phyloP scores from a whole-genome alignment of 2,329 filamentous ascomycete species.

The Phoma sp. region DNA sequence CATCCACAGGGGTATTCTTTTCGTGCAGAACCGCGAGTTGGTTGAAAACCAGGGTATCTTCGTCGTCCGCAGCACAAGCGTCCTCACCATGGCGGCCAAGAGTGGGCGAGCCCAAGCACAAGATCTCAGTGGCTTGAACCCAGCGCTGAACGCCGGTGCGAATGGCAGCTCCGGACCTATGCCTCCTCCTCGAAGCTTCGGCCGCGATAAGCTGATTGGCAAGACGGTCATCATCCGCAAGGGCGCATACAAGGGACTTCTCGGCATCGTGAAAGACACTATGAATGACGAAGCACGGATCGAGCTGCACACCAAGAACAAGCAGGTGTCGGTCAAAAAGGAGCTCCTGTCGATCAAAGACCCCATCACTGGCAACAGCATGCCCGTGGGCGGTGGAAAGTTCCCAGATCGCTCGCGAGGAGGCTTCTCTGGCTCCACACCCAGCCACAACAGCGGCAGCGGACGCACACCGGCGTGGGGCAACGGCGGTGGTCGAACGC shows the following conservation, averaged over 20 bases:
- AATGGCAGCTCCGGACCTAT: slow-evolving; percentile 57
- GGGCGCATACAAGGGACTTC: slow-evolving; percentile 87
- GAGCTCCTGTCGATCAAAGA: slow-evolving; percentile 86
- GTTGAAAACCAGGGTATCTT: slow-evolving; percentile 90
- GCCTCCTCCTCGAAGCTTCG: slow-evolving; percentile 75
- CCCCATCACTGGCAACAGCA: slow-evolving; percentile 74
- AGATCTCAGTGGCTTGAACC: slow-evolving; percentile 91
- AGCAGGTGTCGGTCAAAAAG: slow-evolving; percentile 84
- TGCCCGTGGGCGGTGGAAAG: slow-evolving; percentile 65
- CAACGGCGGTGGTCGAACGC: slow-evolving; percentile 27
- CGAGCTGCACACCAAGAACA: slow-evolving; percentile 93
- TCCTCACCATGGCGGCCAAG: slow-evolving; percentile 92
- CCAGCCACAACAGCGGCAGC: slow-evolving; percentile 47
- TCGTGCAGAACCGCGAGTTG: slow-evolving; percentile 82
- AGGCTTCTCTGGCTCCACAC: slow-evolving; percentile 44
- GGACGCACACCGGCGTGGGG: slow-evolving; percentile 47
- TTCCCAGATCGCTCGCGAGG: slow-evolving; percentile 47
- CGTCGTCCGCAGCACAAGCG: slow-evolving; percentile 82
- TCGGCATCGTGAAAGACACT: slow-evolving; percentile 95
- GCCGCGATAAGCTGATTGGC: slow-evolving; percentile 83
- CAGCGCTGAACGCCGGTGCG: slow-evolving; percentile 69
- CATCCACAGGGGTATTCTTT: slow-evolving; percentile 91
- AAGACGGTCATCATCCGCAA: slow-evolving; percentile 90
- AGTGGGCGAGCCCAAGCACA: slow-evolving; percentile 75
- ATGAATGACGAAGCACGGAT: slow-evolving; percentile 86